Evolutionary conservation across 495 filamentous ascomycete genomes (phyloP), one percentile per base, ranked within the genome.

Genomic region (Xylaria nigripes): DNA sequence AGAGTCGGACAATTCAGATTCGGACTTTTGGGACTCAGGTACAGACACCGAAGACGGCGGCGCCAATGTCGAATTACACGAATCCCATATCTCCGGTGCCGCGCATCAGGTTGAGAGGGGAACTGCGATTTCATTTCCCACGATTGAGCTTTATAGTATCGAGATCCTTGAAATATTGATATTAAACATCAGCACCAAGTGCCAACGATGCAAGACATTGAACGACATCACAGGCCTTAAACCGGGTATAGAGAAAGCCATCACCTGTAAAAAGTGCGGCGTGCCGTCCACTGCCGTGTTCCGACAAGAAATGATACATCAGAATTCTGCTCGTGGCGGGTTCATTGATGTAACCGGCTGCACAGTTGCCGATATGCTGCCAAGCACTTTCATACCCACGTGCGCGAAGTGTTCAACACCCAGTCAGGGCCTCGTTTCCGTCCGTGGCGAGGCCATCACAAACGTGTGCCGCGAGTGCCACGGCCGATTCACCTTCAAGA

Each of bases 381-480:
- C 86, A 54, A 91, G 87, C 68, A 81, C 80, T 40, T 94, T 95
- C 70, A 72, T 89, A 36, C 89, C 90, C 10, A 90, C 89, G 6
- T 96, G 90, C 68, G 75, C 80, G 0, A 76, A 80, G 63, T 96
- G 90, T 69, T 95, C 90, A 6, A 86, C 84, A 2, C 58, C 81
- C 0, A 79, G 83, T 52, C 76, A 81, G 1, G 87, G 87, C 3
- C 72, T 95, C 30, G 77, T 84, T 16, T 72, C 76, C 0, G 86
- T 94, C 1, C 80, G 85, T 21, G 89, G 86, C 30, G 87, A 94
- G 45, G 81, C 85, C 27, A 77, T 84, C 0, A 85, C 82, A 67
- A 88, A 89, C 45, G 78, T 86, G 23, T 95, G 90, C 70, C 80
- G 88, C 12, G 77, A 86, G 58, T 96, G 90, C 64, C 89, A 95